phyloP scores from a whole-genome alignment of 2,329 filamentous ascomycete genomes.

The Epichloe gansuensis region DNA sequence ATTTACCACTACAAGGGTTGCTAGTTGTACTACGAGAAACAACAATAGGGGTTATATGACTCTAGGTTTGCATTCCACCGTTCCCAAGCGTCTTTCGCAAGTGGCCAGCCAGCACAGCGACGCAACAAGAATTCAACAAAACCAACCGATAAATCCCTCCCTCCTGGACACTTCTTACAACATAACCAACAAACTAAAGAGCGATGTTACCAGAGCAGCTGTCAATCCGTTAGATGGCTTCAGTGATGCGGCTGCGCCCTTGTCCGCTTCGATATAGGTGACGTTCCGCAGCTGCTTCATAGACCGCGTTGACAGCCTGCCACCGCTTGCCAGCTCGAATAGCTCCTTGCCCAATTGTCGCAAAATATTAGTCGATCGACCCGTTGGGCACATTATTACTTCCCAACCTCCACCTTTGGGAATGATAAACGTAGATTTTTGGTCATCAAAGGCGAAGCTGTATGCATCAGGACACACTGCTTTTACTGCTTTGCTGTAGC shows the following conservation, averaged over 20 bases:
- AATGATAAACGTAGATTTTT: slow-evolving; percentile 47
- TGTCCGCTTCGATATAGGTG: slow-evolving; percentile 23
- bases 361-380: slow-evolving; percentile 48
- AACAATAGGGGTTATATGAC: slow-evolving; percentile 5
- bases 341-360: slow-evolving; percentile 38
- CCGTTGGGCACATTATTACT: slow-evolving; percentile 61
- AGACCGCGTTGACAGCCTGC: slow-evolving; percentile 23
- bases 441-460: slow-evolving; percentile 57
- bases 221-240: slow-evolving; percentile 9
- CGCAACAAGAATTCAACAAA: neutral
- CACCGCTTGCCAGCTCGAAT: slow-evolving; percentile 31
- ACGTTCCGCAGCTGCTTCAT: slow-evolving; percentile 21
- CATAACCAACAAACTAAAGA: slow-evolving; percentile 1
- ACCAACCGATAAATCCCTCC: no score
- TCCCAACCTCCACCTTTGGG: slow-evolving; percentile 64
- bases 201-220: slow-evolving; percentile 1
- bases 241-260: slow-evolving; percentile 13
- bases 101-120: neutral
- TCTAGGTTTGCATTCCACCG: slow-evolving; percentile 5
- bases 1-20: slow-evolving; percentile 3
- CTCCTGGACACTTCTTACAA: neutral
- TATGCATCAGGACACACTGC: slow-evolving; percentile 73
- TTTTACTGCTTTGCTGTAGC: slow-evolving; percentile 61
- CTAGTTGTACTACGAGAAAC: neutral
- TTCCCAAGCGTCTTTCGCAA: neutral